A percentile compares a stretch with the other conserved stretches of the same genome.
Conservation (phyloP, 164 flowering plant genomes). For the Macadamia tetraphylla region DNA sequence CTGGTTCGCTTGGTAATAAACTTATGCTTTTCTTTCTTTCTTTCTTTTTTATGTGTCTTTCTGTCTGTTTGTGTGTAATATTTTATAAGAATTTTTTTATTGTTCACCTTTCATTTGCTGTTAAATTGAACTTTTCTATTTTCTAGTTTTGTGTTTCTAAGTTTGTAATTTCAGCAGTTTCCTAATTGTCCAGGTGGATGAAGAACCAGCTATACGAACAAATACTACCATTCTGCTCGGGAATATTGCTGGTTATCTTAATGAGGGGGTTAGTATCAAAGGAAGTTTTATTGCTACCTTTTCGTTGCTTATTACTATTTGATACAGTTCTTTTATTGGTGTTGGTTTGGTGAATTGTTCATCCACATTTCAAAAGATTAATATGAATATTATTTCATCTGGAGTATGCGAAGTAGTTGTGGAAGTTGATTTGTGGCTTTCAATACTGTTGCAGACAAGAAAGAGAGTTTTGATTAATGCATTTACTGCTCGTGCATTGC, state of each 20-base stretch:
- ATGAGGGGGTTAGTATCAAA: slow-evolving; percentile 84
- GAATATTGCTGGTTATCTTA: slow-evolving; percentile 85
- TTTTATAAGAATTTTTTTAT: neutral
- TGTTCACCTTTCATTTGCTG: neutral
- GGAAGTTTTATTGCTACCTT: neutral
- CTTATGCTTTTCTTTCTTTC: neutral
- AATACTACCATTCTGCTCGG: slow-evolving; percentile 97
- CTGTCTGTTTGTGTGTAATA: neutral
- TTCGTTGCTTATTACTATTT: neutral
- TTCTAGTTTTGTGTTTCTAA: neutral
- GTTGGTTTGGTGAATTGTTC: neutral
- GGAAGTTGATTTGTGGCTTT: slow-evolving; percentile 9
- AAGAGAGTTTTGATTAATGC: slow-evolving; percentile 99
- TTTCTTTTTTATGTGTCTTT: neutral
- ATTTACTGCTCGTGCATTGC: slow-evolving; percentile 95
- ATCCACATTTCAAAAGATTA: neutral
- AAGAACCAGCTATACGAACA: slow-evolving; percentile 96
- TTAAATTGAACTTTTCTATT: neutral
- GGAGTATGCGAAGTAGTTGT: neutral
- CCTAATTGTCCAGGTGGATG: slow-evolving; percentile 73
- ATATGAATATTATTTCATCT: too few species aligned
- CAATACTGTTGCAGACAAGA: slow-evolving; percentile 58
- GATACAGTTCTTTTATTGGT: neutral
- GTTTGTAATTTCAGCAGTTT: slow-evolving; percentile 10
- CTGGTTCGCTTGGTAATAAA: neutral